Evolutionary conservation across 140 eudicot species (phyloP).

Genomic region (Oenanthe javanica): DNA sequence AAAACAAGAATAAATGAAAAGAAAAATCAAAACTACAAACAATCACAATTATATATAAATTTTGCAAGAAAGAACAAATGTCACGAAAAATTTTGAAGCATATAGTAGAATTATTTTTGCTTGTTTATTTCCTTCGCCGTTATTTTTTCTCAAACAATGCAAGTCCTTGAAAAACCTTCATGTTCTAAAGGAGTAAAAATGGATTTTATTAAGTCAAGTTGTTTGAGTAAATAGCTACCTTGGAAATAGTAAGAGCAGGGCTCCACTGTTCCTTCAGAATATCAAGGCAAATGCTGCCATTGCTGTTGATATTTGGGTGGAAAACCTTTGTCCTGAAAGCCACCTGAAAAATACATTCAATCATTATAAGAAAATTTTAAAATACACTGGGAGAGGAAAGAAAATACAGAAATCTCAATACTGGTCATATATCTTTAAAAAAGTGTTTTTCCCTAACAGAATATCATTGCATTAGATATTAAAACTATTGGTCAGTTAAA

Average conservation of each 20-base stretch:
- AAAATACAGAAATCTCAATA: background rate
- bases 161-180: background rate
- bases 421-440: background rate
- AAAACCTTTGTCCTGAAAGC: constrained; percentile 88
- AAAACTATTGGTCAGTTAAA: background rate
- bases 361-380: background rate
- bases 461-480: background rate
- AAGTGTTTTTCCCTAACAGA: background rate
- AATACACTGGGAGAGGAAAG: background rate
- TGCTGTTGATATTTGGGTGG: constrained; percentile 79
- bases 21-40: background rate
- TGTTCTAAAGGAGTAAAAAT: background rate
- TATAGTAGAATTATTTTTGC: background rate
- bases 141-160: background rate
- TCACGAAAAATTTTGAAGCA: background rate
- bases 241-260: constrained; percentile 75
- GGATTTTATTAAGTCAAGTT: background rate
- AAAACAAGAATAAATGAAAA: background rate
- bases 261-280: constrained; percentile 90
- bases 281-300: constrained; percentile 87
- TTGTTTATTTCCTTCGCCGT: background rate
- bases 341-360: constrained; percentile 34
- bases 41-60: background rate
- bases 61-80: background rate
- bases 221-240: constrained; percentile 28